These are phyloP conservation scores for Bipolaris zeicola DNA, from an alignment of 2,329 filamentous ascomycete genomes.

Conservation along the genomic window DNA sequence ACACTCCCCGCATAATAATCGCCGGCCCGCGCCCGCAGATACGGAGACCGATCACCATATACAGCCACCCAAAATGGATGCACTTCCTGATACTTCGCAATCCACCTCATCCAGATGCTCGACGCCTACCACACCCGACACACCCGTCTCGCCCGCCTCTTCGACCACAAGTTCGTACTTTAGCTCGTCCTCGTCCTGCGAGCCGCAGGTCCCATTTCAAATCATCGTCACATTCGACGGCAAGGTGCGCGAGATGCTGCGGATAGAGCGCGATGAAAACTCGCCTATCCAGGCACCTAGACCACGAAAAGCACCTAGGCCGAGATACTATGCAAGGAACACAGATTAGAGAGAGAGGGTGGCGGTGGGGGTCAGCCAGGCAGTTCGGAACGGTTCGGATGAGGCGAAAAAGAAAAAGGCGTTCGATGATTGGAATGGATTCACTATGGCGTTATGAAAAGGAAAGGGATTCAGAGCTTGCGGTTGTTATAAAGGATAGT, in stretches of 20 bases:
- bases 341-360: conserved; percentile 4
- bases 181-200: conserved; percentile 11
- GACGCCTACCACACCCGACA: conserved; percentile 4
- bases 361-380: background rate
- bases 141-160: conserved; percentile 14
- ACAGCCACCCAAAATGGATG: conserved; percentile 8
- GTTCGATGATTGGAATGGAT: conserved; percentile 5
- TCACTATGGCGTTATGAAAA: background rate
- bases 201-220: conserved; percentile 30
- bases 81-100: background rate
- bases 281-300: conserved; percentile 9
- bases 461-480: background rate
- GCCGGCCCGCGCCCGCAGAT: background rate
- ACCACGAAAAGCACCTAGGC: conserved; percentile 7
- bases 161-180: conserved; percentile 7
- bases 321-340: conserved; percentile 19
- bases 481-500: background rate
- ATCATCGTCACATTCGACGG: conserved; percentile 38
- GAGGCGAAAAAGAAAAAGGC: background rate
- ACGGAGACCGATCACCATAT: conserved; percentile 1
- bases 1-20: background rate
- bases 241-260: conserved; percentile 33
- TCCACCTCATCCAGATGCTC: conserved; percentile 5
- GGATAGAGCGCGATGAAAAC: conserved; percentile 23
- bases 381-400: background rate